Evolutionary conservation across 768 basidiomycete species (phyloP).

Genomic region (Boletus speciosus): DNA sequence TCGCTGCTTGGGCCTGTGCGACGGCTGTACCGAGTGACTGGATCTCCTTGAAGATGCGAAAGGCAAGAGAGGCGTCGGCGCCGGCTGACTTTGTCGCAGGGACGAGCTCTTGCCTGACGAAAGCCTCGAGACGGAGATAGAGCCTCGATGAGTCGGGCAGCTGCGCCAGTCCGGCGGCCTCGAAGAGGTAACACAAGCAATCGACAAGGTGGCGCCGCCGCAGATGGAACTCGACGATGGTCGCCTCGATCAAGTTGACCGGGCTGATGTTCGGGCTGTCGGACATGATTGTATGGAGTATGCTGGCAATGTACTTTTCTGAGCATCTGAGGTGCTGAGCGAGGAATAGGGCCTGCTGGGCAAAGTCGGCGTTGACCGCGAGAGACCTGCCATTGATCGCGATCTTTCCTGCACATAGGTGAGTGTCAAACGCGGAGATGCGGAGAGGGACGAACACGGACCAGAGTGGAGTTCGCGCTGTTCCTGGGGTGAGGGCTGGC

Average conservation of each 20-base stretch:
- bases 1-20: constrained; percentile 50
- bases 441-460: constrained; percentile 33
- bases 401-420: constrained; percentile 55
- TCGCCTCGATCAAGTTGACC: constrained; percentile 57
- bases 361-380: constrained; percentile 76
- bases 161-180: constrained; percentile 51
- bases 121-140: constrained; percentile 50
- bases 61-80: constrained; percentile 45
- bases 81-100: constrained; percentile 33
- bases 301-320: constrained; percentile 71
- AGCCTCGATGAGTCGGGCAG: constrained; percentile 43
- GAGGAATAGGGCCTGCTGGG: constrained; percentile 71
- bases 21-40: constrained; percentile 56
- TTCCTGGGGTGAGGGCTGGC: constrained; percentile 57
- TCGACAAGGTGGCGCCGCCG: constrained; percentile 69
- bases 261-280: constrained; percentile 62
- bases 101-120: constrained; percentile 54
- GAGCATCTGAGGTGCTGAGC: constrained; percentile 80
- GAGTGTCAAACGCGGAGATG: background rate
- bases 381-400: constrained; percentile 61
- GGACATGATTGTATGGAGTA: constrained; percentile 61
- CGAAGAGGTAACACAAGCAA: constrained; percentile 65
- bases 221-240: constrained; percentile 65
- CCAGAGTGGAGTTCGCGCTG: constrained; percentile 65
- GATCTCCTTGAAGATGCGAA: constrained; percentile 59